These are phyloP conservation scores for Mycena leptocephala DNA, from an alignment of 768 basidiomycete species.

Conservation along the genomic window DNA sequence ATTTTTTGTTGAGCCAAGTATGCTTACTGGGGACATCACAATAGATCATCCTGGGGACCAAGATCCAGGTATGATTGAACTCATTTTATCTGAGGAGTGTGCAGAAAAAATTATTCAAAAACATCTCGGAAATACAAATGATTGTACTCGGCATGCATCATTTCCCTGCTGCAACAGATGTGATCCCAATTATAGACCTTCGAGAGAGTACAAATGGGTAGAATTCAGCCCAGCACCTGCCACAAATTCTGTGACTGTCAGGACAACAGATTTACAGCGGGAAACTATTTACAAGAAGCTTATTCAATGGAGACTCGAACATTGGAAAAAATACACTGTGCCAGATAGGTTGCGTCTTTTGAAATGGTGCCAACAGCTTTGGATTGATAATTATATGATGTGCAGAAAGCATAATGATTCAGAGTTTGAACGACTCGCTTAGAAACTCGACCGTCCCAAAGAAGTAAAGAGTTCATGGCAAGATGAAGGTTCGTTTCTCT, in stretches of 20 bases:
- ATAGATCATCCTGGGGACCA: background rate
- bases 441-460: no score
- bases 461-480: no score
- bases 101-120: background rate
- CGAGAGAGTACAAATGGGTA: no score
- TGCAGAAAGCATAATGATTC: no score
- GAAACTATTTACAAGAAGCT: background rate
- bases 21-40: constrained; percentile 3
- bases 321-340: background rate
- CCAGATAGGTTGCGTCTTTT: background rate
- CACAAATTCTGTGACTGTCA: no score
- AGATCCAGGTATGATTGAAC: constrained; percentile 15
- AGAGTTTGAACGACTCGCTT: no score
- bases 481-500: no score
- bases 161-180: no score
- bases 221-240: no score
- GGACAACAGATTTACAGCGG: no score
- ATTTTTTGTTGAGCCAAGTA: constrained; percentile 26
- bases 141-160: background rate
- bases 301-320: background rate
- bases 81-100: constrained; percentile 3
- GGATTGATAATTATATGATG: background rate
- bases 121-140: background rate
- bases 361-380: background rate
- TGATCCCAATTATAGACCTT: no score